phyloP scores from a whole-genome alignment of 495 filamentous ascomycete species.

The Chaetomium tenue region DNA sequence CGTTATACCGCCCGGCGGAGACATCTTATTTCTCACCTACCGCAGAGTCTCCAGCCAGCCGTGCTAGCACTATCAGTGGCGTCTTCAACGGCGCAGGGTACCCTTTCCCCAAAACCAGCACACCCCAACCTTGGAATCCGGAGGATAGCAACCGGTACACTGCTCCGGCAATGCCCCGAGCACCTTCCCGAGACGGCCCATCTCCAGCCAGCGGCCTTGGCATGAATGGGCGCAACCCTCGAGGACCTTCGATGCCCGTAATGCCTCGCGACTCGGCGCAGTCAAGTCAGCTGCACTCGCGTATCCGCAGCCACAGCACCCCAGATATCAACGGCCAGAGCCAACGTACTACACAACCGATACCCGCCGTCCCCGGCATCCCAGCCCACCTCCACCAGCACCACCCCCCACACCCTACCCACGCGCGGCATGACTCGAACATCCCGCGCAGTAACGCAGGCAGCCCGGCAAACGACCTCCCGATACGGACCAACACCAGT shows the following conservation, averaged over 20 bases:
- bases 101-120: conserved; percentile 73
- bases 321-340: conserved; percentile 57
- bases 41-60: conserved; percentile 74
- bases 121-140: conserved; percentile 57
- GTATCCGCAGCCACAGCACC: conserved; percentile 61
- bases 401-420: conserved; percentile 51
- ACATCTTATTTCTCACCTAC: conserved; percentile 87
- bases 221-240: conserved; percentile 62
- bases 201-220: conserved; percentile 59
- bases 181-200: conserved; percentile 72
- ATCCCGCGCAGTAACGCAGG: conserved; percentile 55
- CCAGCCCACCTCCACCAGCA: conserved; percentile 48
- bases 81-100: conserved; percentile 63
- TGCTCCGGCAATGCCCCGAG: conserved; percentile 78
- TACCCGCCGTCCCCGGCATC: conserved; percentile 57
- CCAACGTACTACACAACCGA: conserved; percentile 34
- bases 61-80: conserved; percentile 63
- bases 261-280: conserved; percentile 59
- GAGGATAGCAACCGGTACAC: conserved; percentile 80
- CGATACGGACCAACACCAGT: conserved; percentile 52
- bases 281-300: conserved; percentile 54
- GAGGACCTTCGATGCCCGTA: conserved; percentile 79
- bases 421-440: conserved; percentile 48
- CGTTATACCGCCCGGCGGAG: conserved; percentile 53
- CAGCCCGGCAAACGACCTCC: conserved; percentile 52